Evolutionary conservation across 192 early-diverging fungal genomes (phyloP), one percentile per base, ranked within the genome.

Genomic region (Phlyctochytrium bullatum): DNA sequence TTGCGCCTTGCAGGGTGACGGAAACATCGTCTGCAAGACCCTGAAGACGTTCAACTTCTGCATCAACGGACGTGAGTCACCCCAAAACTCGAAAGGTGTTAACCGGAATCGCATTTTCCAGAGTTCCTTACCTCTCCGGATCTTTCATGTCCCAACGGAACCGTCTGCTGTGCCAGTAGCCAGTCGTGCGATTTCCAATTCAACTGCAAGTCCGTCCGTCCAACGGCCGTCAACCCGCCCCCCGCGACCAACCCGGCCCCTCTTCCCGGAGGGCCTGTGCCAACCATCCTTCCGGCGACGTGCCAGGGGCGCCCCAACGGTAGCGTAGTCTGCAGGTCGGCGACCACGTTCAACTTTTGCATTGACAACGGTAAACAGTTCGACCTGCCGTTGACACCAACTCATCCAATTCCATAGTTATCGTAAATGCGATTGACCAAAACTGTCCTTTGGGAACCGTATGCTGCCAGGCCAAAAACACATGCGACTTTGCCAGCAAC

Each of bases 311-410:
- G 10, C 14, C 16, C 12, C 6, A 28, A 10, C 27, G 54, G 54
- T 10, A 50, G n/a, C 40, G 27, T 57, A 6, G 27, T 57, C 27
- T 57, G 54, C 54, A 28, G 10, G 6, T 6, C 4, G 12, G 16
- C 54, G 14, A 57, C 54, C 54, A 57, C 20, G 4, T 57, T 57
- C 54, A 57, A 57, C 54, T 25, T 57, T 25, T 57, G 54, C 27
- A 10, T 28, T 10, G 12, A n/a, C n/a, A n/a, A n/a, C n/a, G n/a
- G n/a, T n/a, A n/a, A n/a, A n/a, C n/a, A n/a, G n/a, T n/a, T n/a
- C n/a, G n/a, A n/a, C n/a, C n/a, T n/a, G n/a, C n/a, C n/a, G n/a
- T n/a, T n/a, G n/a, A n/a, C n/a, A n/a, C n/a, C n/a, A n/a, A n/a
- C n/a, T n/a, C n/a, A n/a, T n/a, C n/a, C n/a, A n/a, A n/a, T n/a